Evolutionary conservation across 129 eudicot species (phyloP), one percentile per base, ranked within the genome.

Genomic region (Flaveria trinervia): DNA sequence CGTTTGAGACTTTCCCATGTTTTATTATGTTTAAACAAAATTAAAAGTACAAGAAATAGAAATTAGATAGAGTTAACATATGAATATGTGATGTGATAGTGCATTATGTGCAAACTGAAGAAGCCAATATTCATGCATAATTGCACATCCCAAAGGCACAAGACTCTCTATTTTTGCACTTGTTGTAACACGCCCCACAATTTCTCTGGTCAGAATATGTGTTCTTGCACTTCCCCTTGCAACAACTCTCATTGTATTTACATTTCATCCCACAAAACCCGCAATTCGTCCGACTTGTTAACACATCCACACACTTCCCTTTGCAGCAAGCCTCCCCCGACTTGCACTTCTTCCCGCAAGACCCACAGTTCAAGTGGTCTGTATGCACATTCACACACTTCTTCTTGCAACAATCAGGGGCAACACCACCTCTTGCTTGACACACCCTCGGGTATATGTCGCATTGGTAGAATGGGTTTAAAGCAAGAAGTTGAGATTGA

Each of bases 101-200:
- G 11, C 22, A 26, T n/a, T 70, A 23, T 70, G 3, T 75, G n/a
- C 41, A 65, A 50, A 48, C 11, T 64, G 80, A 65, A 79, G 73
- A 72, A 62, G 23, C 4, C 56, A 36, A 41, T 17, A 48, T 11
- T 80, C 59, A 81, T 59, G 88, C 88, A 69, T 85, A 85, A 76
- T 52, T 81, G 71, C 88, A 84, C 88, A 85, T 72, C 25, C 85
- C 85, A 46, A 49, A 81, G 22, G 62, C 88, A 77, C 88, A 85
- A 41, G 67, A 62, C 56, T 78, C 75, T n/a, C 81, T 71, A 39
- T 81, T 13, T 52, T 81, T 81, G 83, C 88, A 85, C 83, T 78
- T 81, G 68, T 78, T 85, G 12, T 81, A 41, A 77, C 88, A 85
- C 77, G 28, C 76, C 16, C 83, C 85, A 25, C 85, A 85, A 18